phyloP scores from a whole-genome alignment of 2,329 filamentous ascomycete genomes.

The Alternaria viburni region DNA sequence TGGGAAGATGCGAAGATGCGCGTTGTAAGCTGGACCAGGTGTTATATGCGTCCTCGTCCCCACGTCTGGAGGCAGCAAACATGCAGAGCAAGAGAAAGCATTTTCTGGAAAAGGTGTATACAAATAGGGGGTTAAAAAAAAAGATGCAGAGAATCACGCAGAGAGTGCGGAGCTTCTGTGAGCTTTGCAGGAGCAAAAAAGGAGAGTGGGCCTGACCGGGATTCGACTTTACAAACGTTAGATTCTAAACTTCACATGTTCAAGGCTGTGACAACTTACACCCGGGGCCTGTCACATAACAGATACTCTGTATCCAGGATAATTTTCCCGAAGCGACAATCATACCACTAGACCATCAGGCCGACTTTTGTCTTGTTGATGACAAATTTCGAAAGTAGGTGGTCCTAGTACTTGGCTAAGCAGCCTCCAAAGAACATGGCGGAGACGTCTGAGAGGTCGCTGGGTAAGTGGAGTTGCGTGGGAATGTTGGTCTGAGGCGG shows the following conservation, averaged over 20 bases:
- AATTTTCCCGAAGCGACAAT: conserved; percentile 40
- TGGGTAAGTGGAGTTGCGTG: background rate
- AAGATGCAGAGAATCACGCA: background rate
- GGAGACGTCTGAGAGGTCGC: accelerated
- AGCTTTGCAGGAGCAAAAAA: background rate
- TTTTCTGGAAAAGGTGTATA: background rate
- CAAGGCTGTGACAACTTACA: conserved; percentile 13
- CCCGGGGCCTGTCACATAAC: conserved; percentile 48
- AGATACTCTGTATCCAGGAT: conserved; percentile 31
- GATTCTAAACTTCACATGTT: background rate
- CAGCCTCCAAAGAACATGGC: background rate
- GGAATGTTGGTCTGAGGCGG: background rate
- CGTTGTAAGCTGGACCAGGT: background rate
- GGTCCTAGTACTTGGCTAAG: accelerated
- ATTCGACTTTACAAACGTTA: conserved; percentile 29
- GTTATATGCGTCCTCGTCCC: background rate
- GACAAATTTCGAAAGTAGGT: background rate
- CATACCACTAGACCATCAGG: conserved; percentile 43
- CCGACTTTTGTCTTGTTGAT: conserved; percentile 18
- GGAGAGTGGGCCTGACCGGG: conserved; percentile 36
- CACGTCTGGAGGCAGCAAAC: background rate
- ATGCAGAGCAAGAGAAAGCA: background rate
- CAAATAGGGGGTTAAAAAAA: background rate
- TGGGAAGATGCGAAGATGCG: background rate
- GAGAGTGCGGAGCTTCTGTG: background rate